These are phyloP conservation scores for Saccharum spontaneum DNA, from an alignment of 176 grass and related monocot genomes.

Conservation along the genomic window DNA sequence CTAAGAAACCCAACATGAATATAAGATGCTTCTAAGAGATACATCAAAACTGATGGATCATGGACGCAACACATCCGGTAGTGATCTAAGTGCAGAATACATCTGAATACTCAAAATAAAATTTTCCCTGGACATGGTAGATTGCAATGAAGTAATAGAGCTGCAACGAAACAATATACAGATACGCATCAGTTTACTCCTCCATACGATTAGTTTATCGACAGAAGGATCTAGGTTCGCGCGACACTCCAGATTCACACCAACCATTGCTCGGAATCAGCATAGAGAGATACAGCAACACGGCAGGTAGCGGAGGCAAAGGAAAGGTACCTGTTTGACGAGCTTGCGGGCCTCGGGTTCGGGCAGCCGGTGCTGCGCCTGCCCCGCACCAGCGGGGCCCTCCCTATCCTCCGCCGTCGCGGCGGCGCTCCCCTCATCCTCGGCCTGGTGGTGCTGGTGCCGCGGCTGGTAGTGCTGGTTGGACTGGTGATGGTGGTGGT, in stretches of 20 bases:
- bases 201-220: background rate
- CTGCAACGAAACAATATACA: background rate
- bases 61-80: background rate
- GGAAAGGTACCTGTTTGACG: constrained; percentile 70
- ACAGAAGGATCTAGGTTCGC: background rate
- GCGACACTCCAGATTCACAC: constrained; percentile 12
- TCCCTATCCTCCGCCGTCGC: constrained; percentile 31
- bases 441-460: constrained; percentile 42
- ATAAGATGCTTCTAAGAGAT: background rate
- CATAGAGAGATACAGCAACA: background rate
- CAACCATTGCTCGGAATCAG: background rate
- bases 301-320: background rate
- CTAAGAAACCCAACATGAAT: background rate
- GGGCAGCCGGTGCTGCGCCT: constrained; percentile 35
- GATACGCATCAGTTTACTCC: background rate
- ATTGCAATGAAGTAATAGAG: background rate
- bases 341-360: constrained; percentile 68
- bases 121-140: background rate
- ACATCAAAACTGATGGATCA: constrained; percentile 7
- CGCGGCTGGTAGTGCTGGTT: constrained; percentile 39
- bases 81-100: background rate
- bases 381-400: background rate
- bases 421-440: constrained; percentile 59
- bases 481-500: background rate
- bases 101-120: background rate